phyloP scores from a whole-genome alignment of 106 monocot genomes.

The Dactylorhiza incarnata region DNA sequence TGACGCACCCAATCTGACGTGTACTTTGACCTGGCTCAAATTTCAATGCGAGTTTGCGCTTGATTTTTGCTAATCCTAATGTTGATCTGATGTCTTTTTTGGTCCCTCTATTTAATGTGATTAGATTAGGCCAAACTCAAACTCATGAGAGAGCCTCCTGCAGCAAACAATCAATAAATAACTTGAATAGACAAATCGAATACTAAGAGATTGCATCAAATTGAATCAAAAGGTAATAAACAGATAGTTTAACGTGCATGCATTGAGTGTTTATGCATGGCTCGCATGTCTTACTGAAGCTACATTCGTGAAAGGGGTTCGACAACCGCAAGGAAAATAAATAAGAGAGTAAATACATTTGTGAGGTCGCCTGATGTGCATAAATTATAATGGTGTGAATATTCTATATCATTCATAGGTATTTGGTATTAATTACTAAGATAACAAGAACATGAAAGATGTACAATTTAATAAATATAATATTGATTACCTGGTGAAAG shows the following conservation, averaged over 20 bases:
- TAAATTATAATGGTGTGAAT: neutral
- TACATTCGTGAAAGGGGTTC: neutral
- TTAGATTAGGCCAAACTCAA: too few species aligned
- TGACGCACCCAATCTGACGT: too few species aligned
- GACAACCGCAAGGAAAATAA: neutral
- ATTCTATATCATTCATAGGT: neutral
- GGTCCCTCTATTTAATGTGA: too few species aligned
- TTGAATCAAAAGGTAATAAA: neutral
- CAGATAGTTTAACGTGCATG: neutral
- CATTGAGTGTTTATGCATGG: neutral
- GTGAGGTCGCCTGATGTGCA: neutral
- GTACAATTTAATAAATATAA: neutral
- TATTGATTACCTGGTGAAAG: slow-evolving; percentile 65
- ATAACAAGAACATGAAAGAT: neutral
- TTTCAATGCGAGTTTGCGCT: too few species aligned
- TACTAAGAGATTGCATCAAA: neutral
- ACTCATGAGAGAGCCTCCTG: too few species aligned
- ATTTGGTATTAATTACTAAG: neutral
- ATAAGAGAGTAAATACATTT: neutral
- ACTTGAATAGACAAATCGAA: neutral
- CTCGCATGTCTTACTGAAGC: neutral
- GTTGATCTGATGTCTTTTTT: too few species aligned
- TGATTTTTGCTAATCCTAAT: too few species aligned
- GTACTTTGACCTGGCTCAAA: too few species aligned
- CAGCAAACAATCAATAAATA: neutral